These are phyloP conservation scores for Stentor roeselii DNA, from an alignment of 73 alveolate species.

Conservation along the genomic window DNA sequence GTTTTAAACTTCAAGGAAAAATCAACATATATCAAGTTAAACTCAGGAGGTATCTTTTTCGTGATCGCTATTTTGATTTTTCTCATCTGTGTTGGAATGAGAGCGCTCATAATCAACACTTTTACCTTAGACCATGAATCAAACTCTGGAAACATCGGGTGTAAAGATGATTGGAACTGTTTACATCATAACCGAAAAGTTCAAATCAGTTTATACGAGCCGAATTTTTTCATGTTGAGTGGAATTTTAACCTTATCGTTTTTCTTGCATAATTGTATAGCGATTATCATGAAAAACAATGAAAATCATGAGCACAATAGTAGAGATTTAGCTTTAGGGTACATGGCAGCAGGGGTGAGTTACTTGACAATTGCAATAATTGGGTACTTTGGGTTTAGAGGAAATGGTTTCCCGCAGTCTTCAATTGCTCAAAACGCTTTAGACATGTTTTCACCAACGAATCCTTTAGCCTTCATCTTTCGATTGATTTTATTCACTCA, in stretches of 20 bases:
- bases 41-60: slow-evolving; percentile 67
- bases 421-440: slow-evolving; percentile 41
- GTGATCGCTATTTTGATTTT: slow-evolving; percentile 51
- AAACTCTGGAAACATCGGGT: not conserved
- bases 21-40: slow-evolving; percentile 53
- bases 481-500: slow-evolving; percentile 42
- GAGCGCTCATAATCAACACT: slow-evolving; percentile 47
- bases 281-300: slow-evolving; percentile 73
- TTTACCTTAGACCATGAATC: slow-evolving; percentile 36
- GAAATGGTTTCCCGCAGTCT: slow-evolving; percentile 32
- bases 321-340: slow-evolving; percentile 77
- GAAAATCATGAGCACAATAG: slow-evolving; percentile 65
- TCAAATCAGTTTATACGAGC: slow-evolving; percentile 53
- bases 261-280: slow-evolving; percentile 67
- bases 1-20: slow-evolving; percentile 51
- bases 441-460: slow-evolving; percentile 38
- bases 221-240: slow-evolving; percentile 50
- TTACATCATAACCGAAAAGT: slow-evolving; percentile 40
- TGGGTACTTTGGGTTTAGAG: slow-evolving; percentile 80
- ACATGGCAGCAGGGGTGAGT: slow-evolving; percentile 56
- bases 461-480: slow-evolving; percentile 43
- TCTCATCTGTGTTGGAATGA: slow-evolving; percentile 44
- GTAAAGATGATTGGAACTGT: slow-evolving; percentile 28
- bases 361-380: slow-evolving; percentile 60
- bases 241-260: slow-evolving; percentile 69